A percentile compares a stretch with the other conserved stretches of the same genome.
Conservation (phyloP, 768 basidiomycete genomes). For the Gloeopeniophorella convolvens region DNA sequence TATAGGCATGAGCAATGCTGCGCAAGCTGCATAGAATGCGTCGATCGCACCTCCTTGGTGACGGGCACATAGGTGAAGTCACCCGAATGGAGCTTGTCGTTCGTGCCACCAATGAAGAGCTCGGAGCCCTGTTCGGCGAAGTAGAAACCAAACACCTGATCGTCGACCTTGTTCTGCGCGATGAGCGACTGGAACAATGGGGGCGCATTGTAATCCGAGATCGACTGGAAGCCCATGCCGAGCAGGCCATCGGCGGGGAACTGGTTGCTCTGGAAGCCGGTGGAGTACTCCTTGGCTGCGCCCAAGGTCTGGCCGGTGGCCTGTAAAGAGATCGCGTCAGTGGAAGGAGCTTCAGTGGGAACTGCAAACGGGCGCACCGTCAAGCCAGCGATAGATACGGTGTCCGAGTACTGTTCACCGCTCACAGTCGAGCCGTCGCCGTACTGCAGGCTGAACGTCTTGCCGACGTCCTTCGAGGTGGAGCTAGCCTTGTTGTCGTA, state of each 20-base stretch:
- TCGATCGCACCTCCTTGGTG: not conserved
- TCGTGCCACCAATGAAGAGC: constrained; percentile 10
- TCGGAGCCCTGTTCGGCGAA: constrained; percentile 30
- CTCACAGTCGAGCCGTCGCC: constrained; percentile 34
- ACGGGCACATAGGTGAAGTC: constrained; percentile 7
- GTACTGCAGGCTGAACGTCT: constrained; percentile 32
- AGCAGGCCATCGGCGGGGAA: constrained; percentile 37
- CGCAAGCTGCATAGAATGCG: not conserved
- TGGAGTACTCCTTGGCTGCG: constrained; percentile 37
- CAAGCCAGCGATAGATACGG: constrained; percentile 34
- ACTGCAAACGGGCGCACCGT: constrained; percentile 20
- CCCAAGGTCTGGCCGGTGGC: constrained; percentile 37
- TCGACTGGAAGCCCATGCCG: constrained; percentile 33
- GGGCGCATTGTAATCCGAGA: constrained; percentile 21
- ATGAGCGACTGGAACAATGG: constrained; percentile 38
- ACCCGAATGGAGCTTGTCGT: not conserved
- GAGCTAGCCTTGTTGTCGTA: constrained; percentile 2
- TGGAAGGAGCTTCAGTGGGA: too few relatives aligned
- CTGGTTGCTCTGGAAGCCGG: constrained; percentile 23
- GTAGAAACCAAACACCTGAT: constrained; percentile 43
- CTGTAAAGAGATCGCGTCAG: constrained; percentile 1
- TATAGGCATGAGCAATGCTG: not conserved
- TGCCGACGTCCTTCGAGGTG: constrained; percentile 22
- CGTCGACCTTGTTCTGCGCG: constrained; percentile 27
- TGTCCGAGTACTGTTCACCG: constrained; percentile 39